A percentile compares a stretch with the other conserved stretches of the same genome.
phyloP scores from a whole-genome alignment of 2,329 filamentous ascomycete species.

The Alternaria consortialis region DNA sequence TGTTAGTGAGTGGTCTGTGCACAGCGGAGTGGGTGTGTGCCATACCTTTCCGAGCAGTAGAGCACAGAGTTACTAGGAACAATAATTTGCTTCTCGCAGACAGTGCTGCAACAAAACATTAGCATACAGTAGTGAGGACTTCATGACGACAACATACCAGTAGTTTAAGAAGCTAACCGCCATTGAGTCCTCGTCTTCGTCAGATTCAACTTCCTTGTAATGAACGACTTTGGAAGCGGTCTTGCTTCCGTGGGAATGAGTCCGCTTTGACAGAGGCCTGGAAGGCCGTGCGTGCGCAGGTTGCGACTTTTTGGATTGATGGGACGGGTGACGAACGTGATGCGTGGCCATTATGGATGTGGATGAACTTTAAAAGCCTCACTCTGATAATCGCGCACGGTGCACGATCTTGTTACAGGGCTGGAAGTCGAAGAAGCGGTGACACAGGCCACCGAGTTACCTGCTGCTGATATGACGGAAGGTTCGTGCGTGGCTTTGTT shows the following conservation, averaged over 20 bases:
- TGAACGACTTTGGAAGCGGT: slow-evolving; percentile 33
- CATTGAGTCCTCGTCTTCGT: slow-evolving; percentile 60
- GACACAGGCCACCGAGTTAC: slow-evolving; percentile 44
- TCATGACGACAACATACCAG: slow-evolving; percentile 53
- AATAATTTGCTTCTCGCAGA: slow-evolving; percentile 72
- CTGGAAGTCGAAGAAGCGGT: slow-evolving; percentile 46
- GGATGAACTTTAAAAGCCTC: slow-evolving; percentile 49
- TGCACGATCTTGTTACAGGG: slow-evolving; percentile 39
- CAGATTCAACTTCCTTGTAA: slow-evolving; percentile 37
- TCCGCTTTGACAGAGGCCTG: slow-evolving; percentile 47
- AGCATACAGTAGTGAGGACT: slow-evolving; percentile 13
- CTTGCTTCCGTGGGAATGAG: slow-evolving; percentile 44
- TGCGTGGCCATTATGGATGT: slow-evolving; percentile 46
- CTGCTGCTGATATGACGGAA: slow-evolving; percentile 47
- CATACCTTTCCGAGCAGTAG: slow-evolving; percentile 72
- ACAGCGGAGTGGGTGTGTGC: slow-evolving; percentile 14
- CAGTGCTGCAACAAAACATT: slow-evolving; percentile 58
- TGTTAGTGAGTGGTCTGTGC: slow-evolving; percentile 23
- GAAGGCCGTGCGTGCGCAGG: slow-evolving; percentile 47
- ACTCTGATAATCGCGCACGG: slow-evolving; percentile 43
- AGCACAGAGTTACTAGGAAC: slow-evolving; percentile 67
- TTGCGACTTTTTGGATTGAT: slow-evolving; percentile 48
- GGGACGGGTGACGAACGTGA: slow-evolving; percentile 46
- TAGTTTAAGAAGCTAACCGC: slow-evolving; percentile 62
- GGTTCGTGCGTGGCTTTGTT: slow-evolving; percentile 51